These are phyloP conservation scores for Carex myosuroides DNA, from an alignment of 176 grass and related monocot genomes.

Conservation along the genomic window DNA sequence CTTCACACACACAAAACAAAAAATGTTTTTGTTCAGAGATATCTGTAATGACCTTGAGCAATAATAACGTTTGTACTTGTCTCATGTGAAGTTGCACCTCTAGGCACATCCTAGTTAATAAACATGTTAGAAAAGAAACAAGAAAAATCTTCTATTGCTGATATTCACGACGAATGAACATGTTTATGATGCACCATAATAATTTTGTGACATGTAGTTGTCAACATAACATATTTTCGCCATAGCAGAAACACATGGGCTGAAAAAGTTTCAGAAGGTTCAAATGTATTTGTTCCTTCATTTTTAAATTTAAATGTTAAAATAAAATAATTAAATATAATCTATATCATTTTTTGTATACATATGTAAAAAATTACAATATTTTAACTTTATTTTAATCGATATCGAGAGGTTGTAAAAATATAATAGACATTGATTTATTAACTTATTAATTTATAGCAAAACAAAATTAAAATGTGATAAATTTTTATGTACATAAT, in stretches of 20 bases:
- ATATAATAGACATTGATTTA: too few species aligned
- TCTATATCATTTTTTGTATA: too few species aligned
- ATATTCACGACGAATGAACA: neutral
- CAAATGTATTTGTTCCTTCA: too few species aligned
- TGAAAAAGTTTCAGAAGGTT: neutral
- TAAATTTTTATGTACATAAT: too few species aligned
- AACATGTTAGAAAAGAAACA: neutral
- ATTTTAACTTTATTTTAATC: too few species aligned
- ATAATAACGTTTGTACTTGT: neutral
- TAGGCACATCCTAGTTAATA: neutral
- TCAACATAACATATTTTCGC: neutral
- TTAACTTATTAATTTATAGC: too few species aligned
- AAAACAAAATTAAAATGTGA: too few species aligned
- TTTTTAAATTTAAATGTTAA: too few species aligned
- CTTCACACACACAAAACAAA: neutral
- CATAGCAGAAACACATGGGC: neutral
- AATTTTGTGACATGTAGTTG: neutral
- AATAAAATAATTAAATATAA: too few species aligned
- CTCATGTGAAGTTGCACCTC: too few species aligned
- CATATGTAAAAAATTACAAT: too few species aligned
- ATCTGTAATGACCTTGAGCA: neutral
- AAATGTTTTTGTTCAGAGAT: neutral
- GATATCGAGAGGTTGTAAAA: too few species aligned
- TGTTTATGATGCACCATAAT: neutral
- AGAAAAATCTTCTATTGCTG: neutral